Percentiles rank a stretch among this genome's conserved stretches.
Conservation (phyloP, 805 yeast species). For the Cyberlindnera galapagoensis region DNA sequence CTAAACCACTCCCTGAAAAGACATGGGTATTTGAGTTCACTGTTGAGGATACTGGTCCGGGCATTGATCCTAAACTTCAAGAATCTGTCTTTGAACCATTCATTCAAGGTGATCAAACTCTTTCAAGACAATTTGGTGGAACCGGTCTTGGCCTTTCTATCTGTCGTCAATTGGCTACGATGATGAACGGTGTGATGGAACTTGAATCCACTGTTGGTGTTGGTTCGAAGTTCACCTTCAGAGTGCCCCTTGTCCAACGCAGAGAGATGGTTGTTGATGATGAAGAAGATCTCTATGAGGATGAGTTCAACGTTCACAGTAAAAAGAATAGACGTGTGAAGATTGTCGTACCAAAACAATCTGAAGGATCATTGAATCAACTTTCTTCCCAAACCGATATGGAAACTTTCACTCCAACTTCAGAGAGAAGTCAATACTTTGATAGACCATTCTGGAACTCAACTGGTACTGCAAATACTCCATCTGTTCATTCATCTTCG, state of each 20-base stretch:
- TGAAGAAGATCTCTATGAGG: constrained; percentile 43
- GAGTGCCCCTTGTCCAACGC: constrained; percentile 64
- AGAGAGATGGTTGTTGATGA: constrained; percentile 26
- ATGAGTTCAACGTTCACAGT: constrained; percentile 56
- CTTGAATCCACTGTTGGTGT: constrained; percentile 68
- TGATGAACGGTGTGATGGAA: constrained; percentile 85
- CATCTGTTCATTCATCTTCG: constrained; percentile 5
- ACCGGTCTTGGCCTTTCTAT: constrained; percentile 90
- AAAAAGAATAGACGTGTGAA: constrained; percentile 42
- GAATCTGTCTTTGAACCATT: constrained; percentile 90
- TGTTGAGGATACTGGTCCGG: constrained; percentile 91
- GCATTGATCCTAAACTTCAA: constrained; percentile 78
- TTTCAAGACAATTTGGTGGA: constrained; percentile 89
- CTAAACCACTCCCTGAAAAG: constrained; percentile 22
- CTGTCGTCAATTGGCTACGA: constrained; percentile 81
- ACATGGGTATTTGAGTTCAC: constrained; percentile 49
- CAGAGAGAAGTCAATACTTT: constrained; percentile 11
- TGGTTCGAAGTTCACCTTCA: constrained; percentile 81
- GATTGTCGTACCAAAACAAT: constrained; percentile 24
- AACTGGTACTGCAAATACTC: constrained; percentile 32
- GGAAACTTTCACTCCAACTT: constrained; percentile 8
- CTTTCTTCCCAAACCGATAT: not conserved
- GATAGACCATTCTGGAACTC: constrained; percentile 25
- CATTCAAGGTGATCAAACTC: constrained; percentile 93
- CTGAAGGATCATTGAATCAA: constrained; percentile 2